phyloP scores from a whole-genome alignment of 257 asterid species.

The Solanum gracilifrons region DNA sequence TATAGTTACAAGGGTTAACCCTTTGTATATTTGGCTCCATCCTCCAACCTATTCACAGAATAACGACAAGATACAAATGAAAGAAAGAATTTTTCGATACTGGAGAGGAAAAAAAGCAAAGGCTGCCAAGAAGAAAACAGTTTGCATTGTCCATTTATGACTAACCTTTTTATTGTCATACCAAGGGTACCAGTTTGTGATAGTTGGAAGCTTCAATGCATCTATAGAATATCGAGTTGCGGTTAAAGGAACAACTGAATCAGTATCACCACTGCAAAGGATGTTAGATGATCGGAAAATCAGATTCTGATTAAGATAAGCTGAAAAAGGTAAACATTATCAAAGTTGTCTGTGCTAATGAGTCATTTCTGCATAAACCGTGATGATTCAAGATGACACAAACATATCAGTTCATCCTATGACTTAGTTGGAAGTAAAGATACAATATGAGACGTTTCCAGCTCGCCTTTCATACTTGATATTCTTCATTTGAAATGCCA shows the following conservation, averaged over 20 bases:
- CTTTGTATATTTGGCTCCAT: constrained; percentile 94
- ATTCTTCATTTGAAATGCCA: neutral
- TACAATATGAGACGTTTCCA: neutral
- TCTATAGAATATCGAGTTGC: constrained; percentile 97
- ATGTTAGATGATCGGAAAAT: neutral
- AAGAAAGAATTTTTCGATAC: neutral
- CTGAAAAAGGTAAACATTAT: neutral
- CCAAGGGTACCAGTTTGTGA: constrained; percentile 86
- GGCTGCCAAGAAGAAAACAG: neutral
- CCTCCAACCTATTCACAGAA: constrained; percentile 70
- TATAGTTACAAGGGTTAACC: constrained; percentile 74
- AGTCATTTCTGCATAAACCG: neutral
- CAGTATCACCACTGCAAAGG: constrained; percentile 80
- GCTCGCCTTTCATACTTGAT: neutral
- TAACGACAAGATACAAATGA: neutral
- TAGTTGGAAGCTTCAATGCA: constrained; percentile 78
- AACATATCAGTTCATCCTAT: neutral
- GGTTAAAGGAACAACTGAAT: constrained; percentile 84
- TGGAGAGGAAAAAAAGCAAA: neutral
- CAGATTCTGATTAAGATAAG: neutral
- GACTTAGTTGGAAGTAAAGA: neutral
- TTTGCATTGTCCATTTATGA: neutral
- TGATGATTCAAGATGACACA: neutral
- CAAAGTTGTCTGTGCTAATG: neutral
- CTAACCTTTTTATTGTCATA: constrained; percentile 70